Conservation (phyloP, 2,329 filamentous ascomycete species). For the Colletotrichum tropicale region DNA sequence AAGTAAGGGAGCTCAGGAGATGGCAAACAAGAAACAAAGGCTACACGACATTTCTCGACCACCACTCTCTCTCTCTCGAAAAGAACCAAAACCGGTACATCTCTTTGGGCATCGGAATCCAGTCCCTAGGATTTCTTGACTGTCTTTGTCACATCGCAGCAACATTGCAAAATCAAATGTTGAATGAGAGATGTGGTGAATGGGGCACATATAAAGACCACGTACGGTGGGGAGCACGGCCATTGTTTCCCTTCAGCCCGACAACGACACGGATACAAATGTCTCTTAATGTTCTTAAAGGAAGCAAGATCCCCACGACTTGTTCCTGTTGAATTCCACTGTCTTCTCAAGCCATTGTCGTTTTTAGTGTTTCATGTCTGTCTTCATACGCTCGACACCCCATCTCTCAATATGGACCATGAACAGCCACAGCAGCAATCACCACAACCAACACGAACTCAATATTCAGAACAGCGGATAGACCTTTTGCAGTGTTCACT, state of each 20-base stretch:
- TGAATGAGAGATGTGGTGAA: background rate
- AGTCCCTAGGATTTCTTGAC: background rate
- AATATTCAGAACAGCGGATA: background rate
- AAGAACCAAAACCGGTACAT: background rate
- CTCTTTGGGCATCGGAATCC: background rate
- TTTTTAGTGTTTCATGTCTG: background rate
- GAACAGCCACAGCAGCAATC: background rate
- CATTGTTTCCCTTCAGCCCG: background rate
- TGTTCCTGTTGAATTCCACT: background rate
- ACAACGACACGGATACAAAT: background rate
- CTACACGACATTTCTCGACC: background rate
- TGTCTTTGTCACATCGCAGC: background rate
- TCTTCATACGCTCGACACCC: background rate
- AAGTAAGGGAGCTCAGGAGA: background rate
- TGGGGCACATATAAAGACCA: background rate
- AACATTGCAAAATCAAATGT: background rate
- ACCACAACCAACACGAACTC: background rate
- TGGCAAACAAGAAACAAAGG: background rate
- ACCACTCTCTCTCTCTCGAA: background rate
- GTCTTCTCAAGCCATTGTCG: background rate
- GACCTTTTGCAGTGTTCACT: background rate
- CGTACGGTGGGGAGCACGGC: background rate
- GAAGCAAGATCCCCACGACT: background rate
- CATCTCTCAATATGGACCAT: background rate
- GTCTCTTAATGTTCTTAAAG: background rate